These are phyloP conservation scores for Pseudisothecium myosuroides DNA, from an alignment of 225 moss, liverwort and hornwort species.

Conservation along the genomic window DNA sequence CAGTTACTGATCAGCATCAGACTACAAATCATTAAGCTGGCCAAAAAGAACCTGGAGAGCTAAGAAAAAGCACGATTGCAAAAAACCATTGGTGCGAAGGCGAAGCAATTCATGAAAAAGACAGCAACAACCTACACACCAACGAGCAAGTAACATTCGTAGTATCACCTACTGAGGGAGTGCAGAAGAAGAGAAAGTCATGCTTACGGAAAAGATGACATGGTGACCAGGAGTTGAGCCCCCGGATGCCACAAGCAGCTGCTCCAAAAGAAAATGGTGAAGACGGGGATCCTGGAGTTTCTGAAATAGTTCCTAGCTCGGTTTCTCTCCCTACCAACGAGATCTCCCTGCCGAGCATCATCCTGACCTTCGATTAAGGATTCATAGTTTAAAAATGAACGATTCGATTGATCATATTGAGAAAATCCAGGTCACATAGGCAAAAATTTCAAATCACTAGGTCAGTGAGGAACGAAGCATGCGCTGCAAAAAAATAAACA, in stretches of 20 bases:
- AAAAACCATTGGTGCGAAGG: neutral
- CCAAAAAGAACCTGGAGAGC: neutral
- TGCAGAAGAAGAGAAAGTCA: neutral
- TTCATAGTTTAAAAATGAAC: neutral
- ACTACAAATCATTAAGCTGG: neutral
- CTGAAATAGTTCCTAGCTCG: neutral
- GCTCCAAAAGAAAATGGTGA: neutral
- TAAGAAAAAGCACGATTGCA: neutral
- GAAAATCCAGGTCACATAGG: neutral
- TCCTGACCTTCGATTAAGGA: neutral
- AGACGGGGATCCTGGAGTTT: neutral
- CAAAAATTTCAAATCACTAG: too few relatives aligned
- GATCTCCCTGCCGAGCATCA: neutral
- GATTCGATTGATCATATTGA: neutral
- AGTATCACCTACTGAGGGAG: neutral
- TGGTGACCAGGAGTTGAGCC: neutral
- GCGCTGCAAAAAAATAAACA: neutral
- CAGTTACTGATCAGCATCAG: neutral
- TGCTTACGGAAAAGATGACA: neutral
- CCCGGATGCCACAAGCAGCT: neutral
- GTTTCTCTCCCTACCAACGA: neutral
- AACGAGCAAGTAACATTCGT: neutral
- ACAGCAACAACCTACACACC: neutral
- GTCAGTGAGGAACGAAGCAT: neutral
- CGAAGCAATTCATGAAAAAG: neutral